Conservation (phyloP, 2,329 filamentous ascomycete species). For the Ustilaginoidea virens region DNA sequence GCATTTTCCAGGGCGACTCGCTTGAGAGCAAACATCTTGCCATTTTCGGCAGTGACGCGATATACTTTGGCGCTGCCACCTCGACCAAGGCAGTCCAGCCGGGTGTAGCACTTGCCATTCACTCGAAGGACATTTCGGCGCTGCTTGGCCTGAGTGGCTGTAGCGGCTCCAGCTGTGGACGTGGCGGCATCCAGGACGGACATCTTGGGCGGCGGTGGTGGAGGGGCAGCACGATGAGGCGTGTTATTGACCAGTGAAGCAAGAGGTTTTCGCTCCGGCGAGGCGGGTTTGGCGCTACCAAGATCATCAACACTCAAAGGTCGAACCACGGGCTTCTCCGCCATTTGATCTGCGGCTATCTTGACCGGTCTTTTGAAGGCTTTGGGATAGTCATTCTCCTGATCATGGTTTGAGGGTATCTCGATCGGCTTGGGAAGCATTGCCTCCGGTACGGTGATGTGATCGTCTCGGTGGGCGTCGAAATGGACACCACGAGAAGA, state of each 20-base stretch:
- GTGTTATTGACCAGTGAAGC: constrained; percentile 46
- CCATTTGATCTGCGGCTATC: constrained; percentile 31
- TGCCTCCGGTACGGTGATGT: constrained; percentile 6
- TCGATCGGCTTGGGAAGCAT: constrained; percentile 25
- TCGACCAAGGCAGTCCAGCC: constrained; percentile 78
- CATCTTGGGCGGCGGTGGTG: constrained; percentile 86
- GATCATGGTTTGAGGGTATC: constrained; percentile 52
- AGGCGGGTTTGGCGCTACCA: constrained; percentile 21
- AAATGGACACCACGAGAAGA: constrained; percentile 13
- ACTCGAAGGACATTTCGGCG: constrained; percentile 73
- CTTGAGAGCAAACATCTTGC: constrained; percentile 88
- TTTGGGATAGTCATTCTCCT: constrained; percentile 69
- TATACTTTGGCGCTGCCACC: constrained; percentile 93
- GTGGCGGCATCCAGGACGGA: constrained; percentile 87
- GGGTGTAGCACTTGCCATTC: constrained; percentile 81
- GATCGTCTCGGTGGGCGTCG: constrained; percentile 10
- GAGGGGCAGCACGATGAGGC: constrained; percentile 61
- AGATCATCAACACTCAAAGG: constrained; percentile 31
- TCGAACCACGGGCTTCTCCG: constrained; percentile 40
- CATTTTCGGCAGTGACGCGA: constrained; percentile 91
- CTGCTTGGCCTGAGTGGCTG: constrained; percentile 55
- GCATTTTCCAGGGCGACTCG: constrained; percentile 81
- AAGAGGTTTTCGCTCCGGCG: constrained; percentile 41
- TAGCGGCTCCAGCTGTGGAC: constrained; percentile 62
- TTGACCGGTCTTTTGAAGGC: constrained; percentile 48